Base-by-base conservation (phyloP, 371 early-diverging fungal genomes). In the Cokeromyces recurvatus region DNA sequence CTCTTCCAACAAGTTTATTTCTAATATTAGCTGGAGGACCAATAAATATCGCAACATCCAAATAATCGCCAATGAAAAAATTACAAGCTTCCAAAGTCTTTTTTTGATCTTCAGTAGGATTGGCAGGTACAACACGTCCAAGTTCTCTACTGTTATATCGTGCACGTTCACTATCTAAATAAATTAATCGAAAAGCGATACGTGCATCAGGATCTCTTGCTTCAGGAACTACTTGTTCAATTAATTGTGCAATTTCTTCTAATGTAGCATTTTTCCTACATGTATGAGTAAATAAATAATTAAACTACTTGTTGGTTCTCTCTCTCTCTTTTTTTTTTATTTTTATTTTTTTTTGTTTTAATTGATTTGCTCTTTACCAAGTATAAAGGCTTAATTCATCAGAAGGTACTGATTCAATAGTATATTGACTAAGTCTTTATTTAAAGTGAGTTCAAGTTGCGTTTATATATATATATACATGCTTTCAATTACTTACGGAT, bases 221-320 rank as follows among this genome's bases (percentile, higher is more conserved):
- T 43, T 74, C 77, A n/a, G 77, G 80, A 36, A 64, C 54, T 1
- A 69, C 65, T 47, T 74, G 66, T 55, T 74, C 66, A 36, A 86
- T 62, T 23, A 86, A 65, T 35, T 70, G 71, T 11, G 80, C 77
- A 21, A 86, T 55, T 67, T 86, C 86, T 38, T 78, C 72, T 29
- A 86, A 65, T 3, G 86, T 78, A 7, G 84, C 81, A 54, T 86
- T 74, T 49, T 69, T 79, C 86, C 85, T 85, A 62, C 36, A 49
- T 21, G 32, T 21, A 39, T 29, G n/a, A n/a, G n/a, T 11, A 29
- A 29, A 29, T 29, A 8, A 11, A 5, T 8, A 11, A 29, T 8
- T 8, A 29, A 15, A n/a, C 15, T 4, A 9, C 9, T 34, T 4
- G 7, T 6, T 11, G 15, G n/a, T 11, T 15, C 1, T 11, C 16